Evolutionary conservation across 805 yeast genomes (phyloP), one percentile per base, ranked within the genome.

Genomic region (Grigorovia jiainica): DNA sequence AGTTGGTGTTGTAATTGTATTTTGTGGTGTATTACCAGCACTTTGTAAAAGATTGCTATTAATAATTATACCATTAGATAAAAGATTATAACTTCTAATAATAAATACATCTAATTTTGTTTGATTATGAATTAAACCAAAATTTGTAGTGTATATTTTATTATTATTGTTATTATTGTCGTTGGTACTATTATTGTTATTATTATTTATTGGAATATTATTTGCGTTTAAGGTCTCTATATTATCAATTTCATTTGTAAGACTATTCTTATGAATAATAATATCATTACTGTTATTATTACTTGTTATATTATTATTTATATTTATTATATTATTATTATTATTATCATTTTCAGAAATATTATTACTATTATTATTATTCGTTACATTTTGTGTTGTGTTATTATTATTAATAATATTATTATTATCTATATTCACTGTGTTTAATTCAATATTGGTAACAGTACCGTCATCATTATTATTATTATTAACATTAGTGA

Each of bases 201-300:
- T 65, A 31, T 65, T 63, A 52, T 71, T 62, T 58, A 27, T 27
- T 3, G 31, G 31, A 13, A 13, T 27, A 8, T 10, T 8, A 27
- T 27, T 13, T 27, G 31, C n/a, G n/a, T 27, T 15, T 6, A 27
- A 2, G 11, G 15, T 13, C 11, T 27, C 31, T 3, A 27, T 27
- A 13, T n/a, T 27, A 11, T 27, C 15, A 4, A 27, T 27, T 13
- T 13, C n/a, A 13, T 13, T 13, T 13, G 18, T 20, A 9, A 19
- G 5, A 13, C 15, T 34, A 10, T 2, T 16, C 9, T 34, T 21
- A 16, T 34, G 31, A 15, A 27, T 27, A 13, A 6, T 10, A 27
- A 13, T 27, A 27, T 27, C 7, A 27, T 13, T 11, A 27, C 15
- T 25, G 13, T 25, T 25, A 25, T 9, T 25, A 25, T 25, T 27